These are phyloP conservation scores for Leccinum disarticulatum DNA, from an alignment of 768 basidiomycete species.

Conservation along the genomic window DNA sequence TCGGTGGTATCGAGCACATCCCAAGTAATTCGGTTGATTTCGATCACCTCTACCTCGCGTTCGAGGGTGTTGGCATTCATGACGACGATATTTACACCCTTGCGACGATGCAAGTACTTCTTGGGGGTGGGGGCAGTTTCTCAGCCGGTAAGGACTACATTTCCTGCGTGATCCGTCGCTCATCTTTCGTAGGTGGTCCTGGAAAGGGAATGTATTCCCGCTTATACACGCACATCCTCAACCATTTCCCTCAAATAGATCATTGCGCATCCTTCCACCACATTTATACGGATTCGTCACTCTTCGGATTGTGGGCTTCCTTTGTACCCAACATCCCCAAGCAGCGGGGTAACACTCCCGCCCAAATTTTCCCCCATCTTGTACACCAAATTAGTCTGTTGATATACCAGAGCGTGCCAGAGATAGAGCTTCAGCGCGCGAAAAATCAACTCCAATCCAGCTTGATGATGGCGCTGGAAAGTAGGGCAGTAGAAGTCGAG, in stretches of 20 bases:
- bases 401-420: conserved; percentile 65
- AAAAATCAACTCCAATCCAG: conserved; percentile 95
- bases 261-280: conserved; percentile 98
- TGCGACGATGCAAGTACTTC: conserved; percentile 90
- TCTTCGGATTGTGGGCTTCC: conserved; percentile 89
- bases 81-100: conserved; percentile 91
- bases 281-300: conserved; percentile 90
- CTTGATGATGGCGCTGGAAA: conserved; percentile 94
- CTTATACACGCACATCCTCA: conserved; percentile 92
- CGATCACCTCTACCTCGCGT: conserved; percentile 90
- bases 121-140: conserved; percentile 96
- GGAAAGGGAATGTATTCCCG: conserved; percentile 99
- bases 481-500: conserved; percentile 79
- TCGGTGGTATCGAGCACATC: conserved; percentile 79
- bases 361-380: conserved; percentile 78
- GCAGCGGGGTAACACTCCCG: conserved; percentile 57
- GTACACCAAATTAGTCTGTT: conserved; percentile 85
- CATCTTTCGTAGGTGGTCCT: conserved; percentile 65
- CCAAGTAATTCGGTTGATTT: conserved; percentile 65
- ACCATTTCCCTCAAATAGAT: conserved; percentile 90
- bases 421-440: conserved; percentile 75
- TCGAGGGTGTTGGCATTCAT: conserved; percentile 87
- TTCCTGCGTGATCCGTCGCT: conserved; percentile 1
- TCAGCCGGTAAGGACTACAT: conserved; percentile 63
- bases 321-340: conserved; percentile 68